Evolutionary conservation across 192 early-diverging fungal genomes (phyloP).

Genomic region (Coemansia reversa): DNA sequence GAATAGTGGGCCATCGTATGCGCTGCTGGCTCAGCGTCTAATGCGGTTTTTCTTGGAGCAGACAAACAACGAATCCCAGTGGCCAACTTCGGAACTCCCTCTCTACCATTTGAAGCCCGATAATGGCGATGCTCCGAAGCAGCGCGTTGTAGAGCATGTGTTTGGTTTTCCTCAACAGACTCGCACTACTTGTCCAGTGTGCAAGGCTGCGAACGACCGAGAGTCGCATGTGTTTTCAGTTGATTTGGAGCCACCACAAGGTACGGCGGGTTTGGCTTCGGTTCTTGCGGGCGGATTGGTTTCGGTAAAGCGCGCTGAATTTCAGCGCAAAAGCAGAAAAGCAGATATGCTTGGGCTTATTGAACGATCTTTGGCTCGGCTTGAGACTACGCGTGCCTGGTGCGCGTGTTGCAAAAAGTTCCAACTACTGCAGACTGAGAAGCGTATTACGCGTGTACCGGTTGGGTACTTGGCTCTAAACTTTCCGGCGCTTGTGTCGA

Average conservation of each 20-base stretch:
- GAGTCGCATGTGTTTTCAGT: slow-evolving; percentile 77
- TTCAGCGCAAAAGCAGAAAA: slow-evolving; percentile 12
- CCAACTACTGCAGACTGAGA: slow-evolving; percentile 73
- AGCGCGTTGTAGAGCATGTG: slow-evolving; percentile 29
- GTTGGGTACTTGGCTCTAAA: slow-evolving; percentile 74
- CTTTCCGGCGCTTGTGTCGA: slow-evolving; percentile 53
- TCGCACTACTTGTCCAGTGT: slow-evolving; percentile 62
- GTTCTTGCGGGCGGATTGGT: slow-evolving; percentile 47
- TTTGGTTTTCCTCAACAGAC: slow-evolving; percentile 40
- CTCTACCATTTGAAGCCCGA: not conserved
- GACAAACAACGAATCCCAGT: slow-evolving; percentile 68
- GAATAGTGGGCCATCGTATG: slow-evolving; percentile 48
- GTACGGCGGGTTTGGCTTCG: slow-evolving; percentile 24
- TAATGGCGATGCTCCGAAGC: not conserved
- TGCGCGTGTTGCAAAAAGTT: slow-evolving; percentile 82
- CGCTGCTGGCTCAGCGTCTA: slow-evolving; percentile 80
- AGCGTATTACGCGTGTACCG: slow-evolving; percentile 66
- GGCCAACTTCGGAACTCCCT: slow-evolving; percentile 3
- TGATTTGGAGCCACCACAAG: slow-evolving; percentile 77
- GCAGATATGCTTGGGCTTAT: slow-evolving; percentile 30
- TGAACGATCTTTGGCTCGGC: slow-evolving; percentile 15
- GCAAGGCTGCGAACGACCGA: slow-evolving; percentile 59
- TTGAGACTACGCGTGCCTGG: slow-evolving; percentile 65
- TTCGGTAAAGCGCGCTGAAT: slow-evolving; percentile 38
- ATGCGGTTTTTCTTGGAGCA: slow-evolving; percentile 92